Conservation (phyloP, 495 filamentous ascomycete genomes). For the Penicillium antarcticum region DNA sequence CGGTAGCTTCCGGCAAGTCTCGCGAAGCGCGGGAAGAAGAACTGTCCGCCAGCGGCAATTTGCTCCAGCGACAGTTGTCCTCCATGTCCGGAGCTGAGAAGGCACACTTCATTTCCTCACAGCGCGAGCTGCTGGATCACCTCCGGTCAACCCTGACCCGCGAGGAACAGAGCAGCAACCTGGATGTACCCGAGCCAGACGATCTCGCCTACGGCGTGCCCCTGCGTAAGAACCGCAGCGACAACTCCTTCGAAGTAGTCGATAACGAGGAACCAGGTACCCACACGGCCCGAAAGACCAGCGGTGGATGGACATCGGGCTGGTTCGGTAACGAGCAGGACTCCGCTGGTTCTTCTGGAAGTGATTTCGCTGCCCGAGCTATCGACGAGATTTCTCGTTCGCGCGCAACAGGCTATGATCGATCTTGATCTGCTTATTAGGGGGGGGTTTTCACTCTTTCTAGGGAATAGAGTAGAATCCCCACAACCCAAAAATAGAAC, state of each 20-base stretch:
- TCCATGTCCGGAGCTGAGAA: conserved; percentile 57
- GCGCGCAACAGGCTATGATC: conserved; percentile 21
- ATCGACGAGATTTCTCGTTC: conserved; percentile 21
- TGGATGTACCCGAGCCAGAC: conserved; percentile 37
- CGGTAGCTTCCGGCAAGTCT: conserved; percentile 40
- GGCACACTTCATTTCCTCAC: conserved; percentile 64
- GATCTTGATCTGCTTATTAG: conserved; percentile 8
- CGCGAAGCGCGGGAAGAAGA: conserved; percentile 50
- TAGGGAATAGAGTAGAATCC: background rate
- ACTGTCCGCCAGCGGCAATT: conserved; percentile 53
- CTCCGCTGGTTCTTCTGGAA: conserved; percentile 26
- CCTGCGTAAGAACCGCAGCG: conserved; percentile 68
- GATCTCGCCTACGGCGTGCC: conserved; percentile 47
- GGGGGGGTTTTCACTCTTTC: background rate
- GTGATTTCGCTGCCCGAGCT: conserved; percentile 31
- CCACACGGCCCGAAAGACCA: conserved; percentile 17
- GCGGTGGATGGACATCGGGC: conserved; percentile 34
- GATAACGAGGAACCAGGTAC: conserved; percentile 61
- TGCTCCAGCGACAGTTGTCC: conserved; percentile 65
- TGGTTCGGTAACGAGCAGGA: conserved; percentile 37
- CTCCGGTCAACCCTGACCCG: conserved; percentile 71
- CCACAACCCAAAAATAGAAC: conserved; percentile 10
- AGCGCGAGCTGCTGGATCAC: conserved; percentile 67
- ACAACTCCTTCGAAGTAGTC: conserved; percentile 80
- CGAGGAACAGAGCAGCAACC: conserved; percentile 57